A percentile compares a stretch with the other conserved stretches of the same genome.
phyloP scores from a whole-genome alignment of 1,284 basidiomycete species.

The Phellinidium pouzarii region DNA sequence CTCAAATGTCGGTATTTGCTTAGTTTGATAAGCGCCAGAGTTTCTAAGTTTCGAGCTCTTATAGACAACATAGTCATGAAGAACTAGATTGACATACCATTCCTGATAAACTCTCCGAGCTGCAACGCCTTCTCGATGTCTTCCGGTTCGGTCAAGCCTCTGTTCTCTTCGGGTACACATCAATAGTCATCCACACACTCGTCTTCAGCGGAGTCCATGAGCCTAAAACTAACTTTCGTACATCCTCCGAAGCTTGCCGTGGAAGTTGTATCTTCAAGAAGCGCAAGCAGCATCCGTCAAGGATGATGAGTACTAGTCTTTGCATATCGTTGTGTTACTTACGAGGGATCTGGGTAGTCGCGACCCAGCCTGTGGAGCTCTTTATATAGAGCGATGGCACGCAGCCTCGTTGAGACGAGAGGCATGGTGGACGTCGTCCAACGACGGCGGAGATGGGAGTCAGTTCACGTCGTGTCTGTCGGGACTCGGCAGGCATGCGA shows the following conservation, averaged over 20 bases:
- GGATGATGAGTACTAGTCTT: constrained; percentile 16
- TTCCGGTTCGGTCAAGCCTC: constrained; percentile 55
- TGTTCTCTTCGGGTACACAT: constrained; percentile 53
- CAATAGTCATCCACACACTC: not conserved
- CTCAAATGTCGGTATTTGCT: constrained; percentile 83
- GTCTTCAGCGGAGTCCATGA: not conserved
- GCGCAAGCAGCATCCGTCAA: constrained; percentile 17
- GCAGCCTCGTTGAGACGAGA: constrained; percentile 37
- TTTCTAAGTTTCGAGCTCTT: constrained; percentile 45
- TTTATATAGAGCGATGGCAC: constrained; percentile 68
- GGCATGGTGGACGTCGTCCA: constrained; percentile 28
- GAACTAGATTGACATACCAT: constrained; percentile 49
- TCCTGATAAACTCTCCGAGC: constrained; percentile 83
- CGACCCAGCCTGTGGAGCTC: constrained; percentile 70
- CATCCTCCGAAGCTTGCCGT: constrained; percentile 57
- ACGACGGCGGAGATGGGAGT: not conserved
- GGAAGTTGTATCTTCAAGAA: constrained; percentile 61
- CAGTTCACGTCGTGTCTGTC: not conserved
- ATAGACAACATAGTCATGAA: not conserved
- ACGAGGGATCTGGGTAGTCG: constrained; percentile 75
- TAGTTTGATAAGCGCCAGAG: constrained; percentile 77
- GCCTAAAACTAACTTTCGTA: constrained; percentile 54
- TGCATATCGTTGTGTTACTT: constrained; percentile 27
- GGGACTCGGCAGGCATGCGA: too few relatives aligned
- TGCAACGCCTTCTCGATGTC: constrained; percentile 76